Base-by-base conservation (phyloP, 2,329 filamentous ascomycete species). In the Cercospora citrullina region DNA sequence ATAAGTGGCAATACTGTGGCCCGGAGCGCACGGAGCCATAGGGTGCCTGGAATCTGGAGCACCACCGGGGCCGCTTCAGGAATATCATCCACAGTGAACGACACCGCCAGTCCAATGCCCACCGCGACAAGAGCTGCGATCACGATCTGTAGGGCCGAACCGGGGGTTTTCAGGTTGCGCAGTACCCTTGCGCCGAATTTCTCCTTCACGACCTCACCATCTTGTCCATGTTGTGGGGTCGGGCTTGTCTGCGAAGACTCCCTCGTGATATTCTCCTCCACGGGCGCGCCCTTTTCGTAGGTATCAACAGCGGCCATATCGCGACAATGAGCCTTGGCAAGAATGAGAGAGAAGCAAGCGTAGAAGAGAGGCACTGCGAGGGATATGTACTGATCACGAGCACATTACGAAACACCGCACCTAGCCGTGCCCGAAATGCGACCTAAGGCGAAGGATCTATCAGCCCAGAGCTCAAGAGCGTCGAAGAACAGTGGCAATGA, bases 1-100 rank as follows among this genome's bases (percentile, higher is more conserved):
- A 86, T 86, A 64, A 86, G 75, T 1, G 84, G 84, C 1, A 86
- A 77, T 0, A 86, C 84, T 12, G 84, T 81, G 21, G 83, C 83
- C 65, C 81, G 80, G 21, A 86, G 77, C 21, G 81, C 80, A 2
- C 85, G 79, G 65, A 86, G 71, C 84, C 84, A 86, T 4, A 86
- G 77, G 10, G 77, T 77, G 31, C 84, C 84, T 1, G 83, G 83
- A 65, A 86, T 85, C 5, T 76, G 79, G n/a, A 84, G 73, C 58
- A 86, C 73, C 1, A 78, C 78, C 1, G 77, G 76, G 1, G 78
- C 82, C 1, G 82, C 79, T 5, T 79, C 76, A 0, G 83, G 84
- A 3, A 86, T 78, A 1, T 81, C 69, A 0, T 81, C 78, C 8
- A 82, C 81, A 5, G 78, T 78, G 0, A 80, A 77, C 9, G 81